A percentile compares a stretch with the other conserved stretches of the same genome.
These are phyloP conservation scores for Ascoidea asiatica DNA, from an alignment of 805 yeast genomes.

Conservation along the genomic window DNA sequence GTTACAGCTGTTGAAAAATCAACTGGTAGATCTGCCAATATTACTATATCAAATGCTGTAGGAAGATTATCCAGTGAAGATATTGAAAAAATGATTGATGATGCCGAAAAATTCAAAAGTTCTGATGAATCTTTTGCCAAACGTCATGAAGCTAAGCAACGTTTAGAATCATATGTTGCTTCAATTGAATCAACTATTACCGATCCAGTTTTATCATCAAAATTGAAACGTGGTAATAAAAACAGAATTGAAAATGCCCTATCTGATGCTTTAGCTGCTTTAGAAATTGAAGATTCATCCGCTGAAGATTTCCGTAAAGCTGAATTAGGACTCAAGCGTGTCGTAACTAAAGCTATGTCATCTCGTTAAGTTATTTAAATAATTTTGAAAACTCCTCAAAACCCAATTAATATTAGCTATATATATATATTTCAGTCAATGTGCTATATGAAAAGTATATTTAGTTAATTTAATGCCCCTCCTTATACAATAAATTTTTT, in stretches of 20 bases:
- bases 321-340: constrained; percentile 97
- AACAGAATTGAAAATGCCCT: constrained; percentile 96
- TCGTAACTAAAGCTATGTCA: constrained; percentile 98
- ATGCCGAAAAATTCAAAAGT: constrained; percentile 98
- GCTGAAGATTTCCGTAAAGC: constrained; percentile 99
- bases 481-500: no score
- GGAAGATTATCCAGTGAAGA: constrained; percentile 96
- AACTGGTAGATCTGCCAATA: constrained; percentile 96
- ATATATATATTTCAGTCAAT: no score
- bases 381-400: no score
- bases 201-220: constrained; percentile 96
- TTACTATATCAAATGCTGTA: constrained; percentile 97
- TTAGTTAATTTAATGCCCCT: no score
- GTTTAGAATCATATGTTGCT: constrained; percentile 96
- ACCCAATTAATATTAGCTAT: no score
- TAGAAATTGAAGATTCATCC: constrained; percentile 90
- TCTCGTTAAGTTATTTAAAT: constrained; percentile 85
- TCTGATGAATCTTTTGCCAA: constrained; percentile 99
- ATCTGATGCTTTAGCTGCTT: constrained; percentile 95
- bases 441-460: no score
- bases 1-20: constrained; percentile 98
- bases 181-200: constrained; percentile 92
- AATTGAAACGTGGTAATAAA: constrained; percentile 94
- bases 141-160: constrained; percentile 98
- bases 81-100: constrained; percentile 96